Conservation (phyloP, 2,329 filamentous ascomycete genomes). For the Monilinia vaccinii-corymbosi region DNA sequence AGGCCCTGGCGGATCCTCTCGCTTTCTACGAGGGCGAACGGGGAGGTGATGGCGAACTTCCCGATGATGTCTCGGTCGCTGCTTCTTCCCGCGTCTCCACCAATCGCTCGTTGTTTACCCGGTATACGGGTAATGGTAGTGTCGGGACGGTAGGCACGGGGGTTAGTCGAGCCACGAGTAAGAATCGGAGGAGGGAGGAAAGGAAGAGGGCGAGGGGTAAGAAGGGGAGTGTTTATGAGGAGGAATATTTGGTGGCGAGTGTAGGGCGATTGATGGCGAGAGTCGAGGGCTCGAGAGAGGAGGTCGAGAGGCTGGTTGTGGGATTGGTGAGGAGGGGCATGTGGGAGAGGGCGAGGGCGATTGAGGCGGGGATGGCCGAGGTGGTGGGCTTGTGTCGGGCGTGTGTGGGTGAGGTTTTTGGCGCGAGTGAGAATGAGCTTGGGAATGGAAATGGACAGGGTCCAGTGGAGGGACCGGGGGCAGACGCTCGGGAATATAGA, state of each 20-base stretch:
- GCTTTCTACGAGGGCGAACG: constrained; percentile 80
- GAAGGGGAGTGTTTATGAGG: constrained; percentile 96
- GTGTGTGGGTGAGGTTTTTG: constrained; percentile 65
- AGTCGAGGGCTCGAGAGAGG: constrained; percentile 60
- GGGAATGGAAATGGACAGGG: too few species aligned
- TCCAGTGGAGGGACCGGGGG: neutral
- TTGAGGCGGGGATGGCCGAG: constrained; percentile 65
- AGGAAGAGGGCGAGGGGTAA: constrained; percentile 89
- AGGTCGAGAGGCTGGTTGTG: constrained; percentile 66
- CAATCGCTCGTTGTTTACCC: constrained; percentile 80
- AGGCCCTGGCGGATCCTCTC: constrained; percentile 76
- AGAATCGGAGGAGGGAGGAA: constrained; percentile 84
- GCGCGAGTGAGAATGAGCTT: too few species aligned
- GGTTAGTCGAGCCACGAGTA: constrained; percentile 70
- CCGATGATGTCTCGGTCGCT: constrained; percentile 87
- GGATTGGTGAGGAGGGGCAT: constrained; percentile 73
- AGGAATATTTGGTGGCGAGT: constrained; percentile 90
- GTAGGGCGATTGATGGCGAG: constrained; percentile 76
- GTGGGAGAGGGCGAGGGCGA: constrained; percentile 74
- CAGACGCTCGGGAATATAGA: constrained; percentile 20
- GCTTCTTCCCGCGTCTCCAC: constrained; percentile 73
- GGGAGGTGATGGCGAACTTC: constrained; percentile 56
- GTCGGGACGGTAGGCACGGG: constrained; percentile 58
- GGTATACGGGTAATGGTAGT: constrained; percentile 64
- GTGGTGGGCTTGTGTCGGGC: constrained; percentile 60